phyloP scores from a whole-genome alignment of 345 rosid genomes.

The Triadica sebifera region DNA sequence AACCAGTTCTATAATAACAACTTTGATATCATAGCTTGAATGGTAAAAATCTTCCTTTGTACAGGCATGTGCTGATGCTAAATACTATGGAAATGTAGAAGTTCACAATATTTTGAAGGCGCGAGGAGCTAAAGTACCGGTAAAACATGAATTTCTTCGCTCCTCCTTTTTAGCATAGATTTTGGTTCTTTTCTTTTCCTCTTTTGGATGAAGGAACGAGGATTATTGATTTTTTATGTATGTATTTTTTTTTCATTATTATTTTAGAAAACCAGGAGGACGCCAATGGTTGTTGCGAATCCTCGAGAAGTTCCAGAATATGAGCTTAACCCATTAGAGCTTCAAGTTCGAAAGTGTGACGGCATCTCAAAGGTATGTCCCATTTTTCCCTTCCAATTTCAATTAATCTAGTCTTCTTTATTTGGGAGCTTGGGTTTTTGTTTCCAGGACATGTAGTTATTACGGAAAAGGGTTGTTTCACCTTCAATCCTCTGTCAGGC shows the following conservation, averaged over 20 bases:
- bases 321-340: conserved; percentile 89
- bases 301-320: conserved; percentile 94
- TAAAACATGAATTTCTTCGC: conserved; percentile 14
- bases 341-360: conserved; percentile 81
- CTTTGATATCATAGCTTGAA: no score
- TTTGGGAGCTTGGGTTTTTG: not conserved
- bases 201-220: not conserved
- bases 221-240: conserved; percentile 1
- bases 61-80: conserved; percentile 94
- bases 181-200: not conserved
- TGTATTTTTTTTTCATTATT: not conserved
- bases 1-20: no score
- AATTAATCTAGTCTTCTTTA: not conserved
- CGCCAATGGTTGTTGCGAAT: conserved; percentile 90
- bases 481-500: no score
- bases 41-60: not conserved
- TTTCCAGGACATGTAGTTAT: not conserved
- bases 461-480: not conserved
- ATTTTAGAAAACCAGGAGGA: conserved; percentile 79
- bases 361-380: conserved; percentile 73
- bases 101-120: conserved; percentile 76
- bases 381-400: not conserved
- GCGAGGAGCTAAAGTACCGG: conserved; percentile 89
- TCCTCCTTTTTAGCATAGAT: not conserved
- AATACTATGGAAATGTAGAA: conserved; percentile 80